phyloP scores from a whole-genome alignment of 345 rosid genomes.

The Dipteronia sinensis region DNA sequence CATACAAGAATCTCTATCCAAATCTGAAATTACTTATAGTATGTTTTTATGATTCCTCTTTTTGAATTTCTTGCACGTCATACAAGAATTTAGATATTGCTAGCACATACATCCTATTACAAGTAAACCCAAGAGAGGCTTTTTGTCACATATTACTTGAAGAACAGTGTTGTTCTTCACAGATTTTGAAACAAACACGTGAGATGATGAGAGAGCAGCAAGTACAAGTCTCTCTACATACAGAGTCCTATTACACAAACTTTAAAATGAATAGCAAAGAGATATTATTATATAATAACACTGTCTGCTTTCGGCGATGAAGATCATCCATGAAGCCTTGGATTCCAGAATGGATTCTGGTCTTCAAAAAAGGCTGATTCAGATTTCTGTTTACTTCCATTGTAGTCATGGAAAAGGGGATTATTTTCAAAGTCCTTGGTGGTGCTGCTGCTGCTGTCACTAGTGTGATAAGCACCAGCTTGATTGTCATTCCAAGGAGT shows the following conservation, averaged over 20 bases:
- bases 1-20: background rate
- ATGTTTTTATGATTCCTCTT: background rate
- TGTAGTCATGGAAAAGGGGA: conserved; percentile 25
- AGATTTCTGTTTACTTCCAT: conserved; percentile 16
- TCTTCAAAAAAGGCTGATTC: conserved; percentile 26
- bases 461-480: background rate
- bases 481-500: background rate
- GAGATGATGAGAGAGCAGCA: background rate
- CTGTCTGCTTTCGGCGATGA: conserved; percentile 1
- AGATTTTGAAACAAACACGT: background rate
- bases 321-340: conserved; percentile 18
- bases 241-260: background rate
- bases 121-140: background rate
- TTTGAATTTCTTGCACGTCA: background rate
- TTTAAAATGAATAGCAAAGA: background rate
- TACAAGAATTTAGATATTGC: conserved; percentile 11
- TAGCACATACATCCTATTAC: background rate
- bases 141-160: conserved; percentile 1
- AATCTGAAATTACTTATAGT: background rate
- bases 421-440: background rate
- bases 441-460: background rate
- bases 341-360: conserved; percentile 35
- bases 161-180: conserved; percentile 35
- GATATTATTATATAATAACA: background rate
- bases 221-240: background rate